Evolutionary conservation across 345 rosid species (phyloP).

Genomic region (Mangifera indica): DNA sequence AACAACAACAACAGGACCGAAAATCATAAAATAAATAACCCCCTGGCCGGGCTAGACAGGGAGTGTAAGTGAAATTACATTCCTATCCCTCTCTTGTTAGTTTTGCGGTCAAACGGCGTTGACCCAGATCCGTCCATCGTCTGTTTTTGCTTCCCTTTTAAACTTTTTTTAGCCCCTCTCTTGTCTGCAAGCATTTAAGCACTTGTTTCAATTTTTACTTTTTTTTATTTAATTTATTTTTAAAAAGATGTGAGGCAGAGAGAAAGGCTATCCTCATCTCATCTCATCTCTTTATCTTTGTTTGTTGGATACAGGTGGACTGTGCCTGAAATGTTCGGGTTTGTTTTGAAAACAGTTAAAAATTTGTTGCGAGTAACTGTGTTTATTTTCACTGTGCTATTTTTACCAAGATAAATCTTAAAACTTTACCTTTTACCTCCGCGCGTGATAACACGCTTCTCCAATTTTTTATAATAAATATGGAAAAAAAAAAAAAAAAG

Average conservation of each 20-base stretch:
- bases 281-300: constrained; percentile 6
- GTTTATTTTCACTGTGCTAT: constrained; percentile 24
- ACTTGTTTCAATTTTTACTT: background rate
- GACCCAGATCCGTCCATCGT: constrained; percentile 46
- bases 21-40: constrained; percentile 19
- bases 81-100: constrained; percentile 32
- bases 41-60: background rate
- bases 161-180: background rate
- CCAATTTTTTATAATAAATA: too few species aligned
- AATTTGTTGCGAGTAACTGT: constrained; percentile 37
- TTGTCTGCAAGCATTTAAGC: background rate
- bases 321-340: constrained; percentile 18
- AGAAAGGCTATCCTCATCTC: background rate
- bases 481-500: background rate
- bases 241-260: constrained; percentile 4
- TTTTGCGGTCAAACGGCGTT: constrained; percentile 50
- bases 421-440: background rate
- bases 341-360: constrained; percentile 43
- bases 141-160: constrained; percentile 10
- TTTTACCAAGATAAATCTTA: constrained; percentile 4
- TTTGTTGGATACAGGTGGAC: constrained; percentile 10
- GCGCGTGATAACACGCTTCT: constrained; percentile 19
- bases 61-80: constrained; percentile 22
- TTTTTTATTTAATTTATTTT: background rate
- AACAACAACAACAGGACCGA: constrained; percentile 35